These are phyloP conservation scores for Phoenix dactylifera DNA, from an alignment of 176 grass and related monocot species.

Conservation along the genomic window DNA sequence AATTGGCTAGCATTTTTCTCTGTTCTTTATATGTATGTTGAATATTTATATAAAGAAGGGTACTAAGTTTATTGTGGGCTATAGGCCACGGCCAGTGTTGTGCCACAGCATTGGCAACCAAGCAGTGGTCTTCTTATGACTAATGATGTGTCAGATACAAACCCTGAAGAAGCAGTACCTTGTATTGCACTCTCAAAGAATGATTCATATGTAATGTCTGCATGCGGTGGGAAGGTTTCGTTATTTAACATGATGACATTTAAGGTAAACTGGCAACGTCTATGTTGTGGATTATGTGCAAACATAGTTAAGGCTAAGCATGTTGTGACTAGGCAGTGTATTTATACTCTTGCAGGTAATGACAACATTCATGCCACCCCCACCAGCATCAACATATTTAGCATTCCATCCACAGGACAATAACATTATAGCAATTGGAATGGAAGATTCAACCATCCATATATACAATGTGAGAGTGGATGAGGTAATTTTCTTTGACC, in stretches of 20 bases:
- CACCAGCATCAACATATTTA: constrained; percentile 87
- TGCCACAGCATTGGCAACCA: constrained; percentile 91
- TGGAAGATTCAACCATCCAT: constrained; percentile 99
- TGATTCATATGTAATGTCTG: constrained; percentile 97
- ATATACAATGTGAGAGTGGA: constrained; percentile 99
- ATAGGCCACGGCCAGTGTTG: constrained; percentile 75
- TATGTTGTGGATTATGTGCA: constrained; percentile 8
- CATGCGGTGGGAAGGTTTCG: constrained; percentile 95
- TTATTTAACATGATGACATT: constrained; percentile 99
- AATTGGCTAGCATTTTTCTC: constrained; percentile 21
- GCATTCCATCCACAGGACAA: constrained; percentile 97
- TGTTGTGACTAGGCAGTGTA: no score
- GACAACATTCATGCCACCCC: constrained; percentile 94
- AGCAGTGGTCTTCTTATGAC: constrained; percentile 86
- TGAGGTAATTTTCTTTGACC: constrained; percentile 39
- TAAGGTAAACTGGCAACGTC: constrained; percentile 48
- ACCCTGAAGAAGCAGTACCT: constrained; percentile 66
- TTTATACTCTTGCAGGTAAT: constrained; percentile 48
- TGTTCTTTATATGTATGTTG: background rate
- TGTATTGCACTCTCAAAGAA: constrained; percentile 99
- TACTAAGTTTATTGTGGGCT: constrained; percentile 15
- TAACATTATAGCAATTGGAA: constrained; percentile 98
- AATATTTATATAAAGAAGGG: no score
- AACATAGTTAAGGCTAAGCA: no score
- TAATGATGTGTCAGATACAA: constrained; percentile 69